Evolutionary conservation across 2,329 filamentous ascomycete genomes (phyloP).

Genomic region (Claviceps sp.): DNA sequence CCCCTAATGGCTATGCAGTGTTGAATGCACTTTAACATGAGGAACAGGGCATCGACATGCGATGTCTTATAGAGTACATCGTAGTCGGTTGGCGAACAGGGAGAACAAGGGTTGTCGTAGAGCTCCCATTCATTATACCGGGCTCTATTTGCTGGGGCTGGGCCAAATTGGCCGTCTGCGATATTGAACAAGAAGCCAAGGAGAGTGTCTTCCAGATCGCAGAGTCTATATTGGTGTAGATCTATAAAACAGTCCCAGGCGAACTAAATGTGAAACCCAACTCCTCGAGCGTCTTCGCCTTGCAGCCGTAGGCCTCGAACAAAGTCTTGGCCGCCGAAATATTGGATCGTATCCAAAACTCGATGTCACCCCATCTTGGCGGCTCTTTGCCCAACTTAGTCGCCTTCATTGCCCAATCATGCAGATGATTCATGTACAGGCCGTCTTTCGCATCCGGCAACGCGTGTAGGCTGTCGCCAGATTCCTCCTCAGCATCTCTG

Average conservation of each 20-base stretch:
- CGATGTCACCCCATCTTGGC: conserved; percentile 55
- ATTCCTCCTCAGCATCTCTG: conserved; percentile 37
- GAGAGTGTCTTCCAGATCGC: too few species aligned
- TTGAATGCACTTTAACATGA: too few species aligned
- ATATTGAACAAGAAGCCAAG: too few species aligned
- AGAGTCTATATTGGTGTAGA: too few species aligned
- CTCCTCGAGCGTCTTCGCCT: conserved; percentile 53
- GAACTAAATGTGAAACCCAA: conserved; percentile 50
- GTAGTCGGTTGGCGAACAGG: too few species aligned
- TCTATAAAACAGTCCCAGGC: not conserved
- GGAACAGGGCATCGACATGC: too few species aligned
- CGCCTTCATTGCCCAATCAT: conserved; percentile 45
- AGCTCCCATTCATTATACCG: too few species aligned
- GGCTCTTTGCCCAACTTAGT: conserved; percentile 49
- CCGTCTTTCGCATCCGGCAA: conserved; percentile 36
- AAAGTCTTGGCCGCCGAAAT: conserved; percentile 57
- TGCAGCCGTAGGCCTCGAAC: conserved; percentile 54
- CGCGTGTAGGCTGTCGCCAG: conserved; percentile 18
- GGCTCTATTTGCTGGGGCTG: too few species aligned
- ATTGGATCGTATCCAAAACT: conserved; percentile 58
- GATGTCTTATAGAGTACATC: too few species aligned
- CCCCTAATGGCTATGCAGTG: too few species aligned
- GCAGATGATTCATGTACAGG: conserved; percentile 54
- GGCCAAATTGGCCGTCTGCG: too few species aligned
- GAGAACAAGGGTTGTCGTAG: too few species aligned